phyloP scores from a whole-genome alignment of 176 grass and related monocot genomes.

The Ensete glaucum region DNA sequence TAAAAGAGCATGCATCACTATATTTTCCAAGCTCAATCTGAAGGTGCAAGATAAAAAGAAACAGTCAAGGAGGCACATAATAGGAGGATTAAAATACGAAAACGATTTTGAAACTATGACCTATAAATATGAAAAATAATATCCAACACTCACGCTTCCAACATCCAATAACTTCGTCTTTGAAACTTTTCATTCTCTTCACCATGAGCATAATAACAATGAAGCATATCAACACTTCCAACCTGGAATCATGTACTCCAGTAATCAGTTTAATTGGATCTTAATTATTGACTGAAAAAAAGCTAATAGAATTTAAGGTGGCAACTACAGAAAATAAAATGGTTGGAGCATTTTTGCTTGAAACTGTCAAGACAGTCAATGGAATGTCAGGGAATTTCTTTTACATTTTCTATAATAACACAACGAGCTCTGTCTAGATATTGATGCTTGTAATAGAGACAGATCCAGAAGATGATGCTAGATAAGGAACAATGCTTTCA shows the following conservation, averaged over 20 bases:
- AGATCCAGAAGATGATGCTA: no score
- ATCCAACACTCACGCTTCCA: constrained; percentile 72
- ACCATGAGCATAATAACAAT: constrained; percentile 99
- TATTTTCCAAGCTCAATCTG: no score
- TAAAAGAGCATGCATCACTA: no score
- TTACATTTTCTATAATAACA: no score
- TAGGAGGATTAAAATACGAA: neutral
- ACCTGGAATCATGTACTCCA: constrained; percentile 33
- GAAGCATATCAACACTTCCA: constrained; percentile 98
- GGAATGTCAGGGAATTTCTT: no score
- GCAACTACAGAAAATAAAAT: neutral
- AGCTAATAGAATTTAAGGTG: neutral
- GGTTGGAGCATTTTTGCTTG: no score
- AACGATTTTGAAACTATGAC: neutral
- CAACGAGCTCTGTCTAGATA: no score
- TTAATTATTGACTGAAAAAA: neutral
- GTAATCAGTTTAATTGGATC: neutral
- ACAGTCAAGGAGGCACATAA: constrained; percentile 5
- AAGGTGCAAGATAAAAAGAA: no score
- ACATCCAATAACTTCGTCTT: constrained; percentile 93
- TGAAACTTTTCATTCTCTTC: constrained; percentile 90
- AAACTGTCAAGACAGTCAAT: no score
- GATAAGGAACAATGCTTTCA: no score
- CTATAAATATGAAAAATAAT: constrained; percentile 9
- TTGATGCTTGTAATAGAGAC: no score